These are phyloP conservation scores for Clitocybe nebularis DNA, from an alignment of 1,284 basidiomycete genomes.

Conservation along the genomic window DNA sequence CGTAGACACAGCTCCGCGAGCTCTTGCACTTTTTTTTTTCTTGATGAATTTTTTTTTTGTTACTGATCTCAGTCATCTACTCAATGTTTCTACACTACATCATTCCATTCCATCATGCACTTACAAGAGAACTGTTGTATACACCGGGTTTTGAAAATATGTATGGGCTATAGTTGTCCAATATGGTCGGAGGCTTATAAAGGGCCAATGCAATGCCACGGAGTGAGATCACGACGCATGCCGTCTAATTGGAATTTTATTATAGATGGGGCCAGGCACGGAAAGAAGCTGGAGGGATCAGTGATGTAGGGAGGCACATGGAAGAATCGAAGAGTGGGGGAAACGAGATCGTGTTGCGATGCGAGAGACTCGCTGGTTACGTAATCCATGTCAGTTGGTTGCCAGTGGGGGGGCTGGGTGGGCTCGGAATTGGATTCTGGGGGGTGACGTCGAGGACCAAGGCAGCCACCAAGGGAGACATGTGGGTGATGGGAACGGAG, in stretches of 20 bases:
- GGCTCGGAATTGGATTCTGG: neutral
- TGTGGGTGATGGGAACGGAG: constrained; percentile 23
- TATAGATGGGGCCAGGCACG: too few species aligned
- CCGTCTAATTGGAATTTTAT: too few species aligned
- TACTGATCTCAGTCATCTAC: too few species aligned
- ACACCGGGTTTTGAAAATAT: neutral
- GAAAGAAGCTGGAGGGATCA: constrained; percentile 15
- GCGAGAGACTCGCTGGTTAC: constrained; percentile 25
- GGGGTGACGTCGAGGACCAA: constrained; percentile 2
- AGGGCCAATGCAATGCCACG: constrained; percentile 17
- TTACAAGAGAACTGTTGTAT: neutral
- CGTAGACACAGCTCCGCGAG: too few species aligned
- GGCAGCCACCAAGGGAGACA: constrained; percentile 1
- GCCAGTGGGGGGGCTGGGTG: constrained; percentile 3
- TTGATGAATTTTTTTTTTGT: too few species aligned
- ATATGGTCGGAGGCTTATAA: constrained; percentile 19
- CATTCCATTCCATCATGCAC: too few species aligned
- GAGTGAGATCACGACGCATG: constrained; percentile 16
- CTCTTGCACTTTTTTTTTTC: too few species aligned
- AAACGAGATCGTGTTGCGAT: constrained; percentile 13
- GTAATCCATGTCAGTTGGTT: constrained; percentile 17
- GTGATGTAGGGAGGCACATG: constrained; percentile 20
- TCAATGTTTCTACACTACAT: too few species aligned
- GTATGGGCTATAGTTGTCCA: constrained; percentile 5
- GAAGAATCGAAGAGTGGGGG: constrained; percentile 7